Evolutionary conservation across 2,329 filamentous ascomycete genomes (phyloP), one percentile per base, ranked within the genome.

Genomic region (Xylariaceae sp.): DNA sequence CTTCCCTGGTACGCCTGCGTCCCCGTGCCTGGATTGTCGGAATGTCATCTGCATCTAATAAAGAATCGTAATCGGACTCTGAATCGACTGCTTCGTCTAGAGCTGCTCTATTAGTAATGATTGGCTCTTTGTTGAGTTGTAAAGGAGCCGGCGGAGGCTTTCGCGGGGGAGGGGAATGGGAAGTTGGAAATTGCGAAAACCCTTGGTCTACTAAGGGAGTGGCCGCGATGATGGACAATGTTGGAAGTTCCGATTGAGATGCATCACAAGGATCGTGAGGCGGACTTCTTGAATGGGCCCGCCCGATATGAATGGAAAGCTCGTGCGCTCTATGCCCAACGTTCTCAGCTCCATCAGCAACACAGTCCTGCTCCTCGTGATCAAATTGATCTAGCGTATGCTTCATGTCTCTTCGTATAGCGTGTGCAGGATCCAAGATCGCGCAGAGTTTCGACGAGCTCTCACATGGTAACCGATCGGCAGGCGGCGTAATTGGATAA

Each of bases 121-220:
- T 69, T n/a, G 70, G 70, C 15, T 73, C 67, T 51, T 78, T 77
- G 49, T 80, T 81, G 23, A 97, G 79, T 69, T 92, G 87, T 56
- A 97, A 74, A 1, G 93, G 92, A 10, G 91, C 89, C 51, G 93
- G 93, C 2, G 92, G 92, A 4, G 88, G 84, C 73, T 96, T 97
- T 61, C 92, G 84, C 53, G 84, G 83, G 11, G 88, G 86, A 1
- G 85, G 81, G 1, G 82, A 80, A 8, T 81, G 77, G 4, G 77
- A 75, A 7, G 78, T 75, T 13, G 82, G 78, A 59, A 85, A 86
- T 61, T 80, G 78, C 8, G 75, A 71, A 3, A 79, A 68, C 2
- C 75, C 76, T 34, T 80, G 76, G 39, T 81, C 77, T 11, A 76
- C 66, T 44, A 74, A 71, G 1, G 79, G 75, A 1, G 76, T 77